A percentile compares a stretch with the other conserved stretches of the same genome.
Evolutionary conservation across 2,329 filamentous ascomycete genomes (phyloP).

Genomic region (Metarhizium robertsii): DNA sequence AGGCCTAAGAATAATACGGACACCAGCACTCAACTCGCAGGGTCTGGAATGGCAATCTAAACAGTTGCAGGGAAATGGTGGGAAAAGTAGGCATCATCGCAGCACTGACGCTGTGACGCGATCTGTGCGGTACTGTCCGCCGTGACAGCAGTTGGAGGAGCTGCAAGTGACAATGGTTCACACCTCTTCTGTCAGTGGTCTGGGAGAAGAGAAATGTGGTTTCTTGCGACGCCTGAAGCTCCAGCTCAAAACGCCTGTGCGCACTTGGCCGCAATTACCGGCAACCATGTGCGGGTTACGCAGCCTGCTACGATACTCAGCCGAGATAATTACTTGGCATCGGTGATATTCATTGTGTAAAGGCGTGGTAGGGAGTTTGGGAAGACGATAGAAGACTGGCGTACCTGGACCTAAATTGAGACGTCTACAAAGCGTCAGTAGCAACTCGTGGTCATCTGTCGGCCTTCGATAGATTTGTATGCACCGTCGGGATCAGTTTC

Average conservation of each 20-base stretch:
- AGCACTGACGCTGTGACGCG: background rate
- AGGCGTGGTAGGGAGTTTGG: background rate
- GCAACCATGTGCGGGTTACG: background rate
- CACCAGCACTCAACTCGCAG: conserved; percentile 6
- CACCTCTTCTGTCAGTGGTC: background rate
- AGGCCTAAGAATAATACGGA: conserved; percentile 23
- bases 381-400: background rate
- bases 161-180: background rate
- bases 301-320: background rate
- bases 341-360: background rate
- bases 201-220: background rate
- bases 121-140: background rate
- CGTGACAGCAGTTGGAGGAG: background rate
- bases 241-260: too few relatives aligned
- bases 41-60: conserved; percentile 28
- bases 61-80: conserved; percentile 15
- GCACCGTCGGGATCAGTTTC: background rate
- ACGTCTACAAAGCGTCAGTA: background rate
- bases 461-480: background rate
- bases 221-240: too few relatives aligned
- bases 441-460: background rate
- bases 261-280: background rate
- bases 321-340: background rate
- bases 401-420: background rate
- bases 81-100: background rate